Base-by-base conservation (phyloP, 176 grass and related monocot species). In the Carex cristatella region DNA sequence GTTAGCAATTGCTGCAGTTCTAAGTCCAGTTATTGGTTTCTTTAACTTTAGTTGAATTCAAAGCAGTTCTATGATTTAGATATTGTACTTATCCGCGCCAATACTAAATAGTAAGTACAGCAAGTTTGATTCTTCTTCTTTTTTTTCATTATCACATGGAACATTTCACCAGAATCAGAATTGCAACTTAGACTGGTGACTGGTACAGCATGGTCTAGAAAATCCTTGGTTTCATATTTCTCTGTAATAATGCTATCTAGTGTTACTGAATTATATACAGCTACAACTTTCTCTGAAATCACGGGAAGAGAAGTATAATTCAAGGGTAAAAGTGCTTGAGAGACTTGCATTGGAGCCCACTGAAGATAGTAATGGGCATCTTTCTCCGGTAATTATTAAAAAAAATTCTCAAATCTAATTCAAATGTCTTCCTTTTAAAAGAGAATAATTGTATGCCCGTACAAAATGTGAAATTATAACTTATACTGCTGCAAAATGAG, bases 271-370 rank as follows among this genome's bases (percentile, higher is more conserved):
- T 56, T 85, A 3, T 54, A 38, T 42, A 35, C 79, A 89, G 87
- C 82, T 85, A 81, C 84, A 85, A 80, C 84, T 85, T 81, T 61
- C 79, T 31, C 71, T 81, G 6, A 89, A 85, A 85, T 31, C 53
- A 5, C 74, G 75, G 16, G 87, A 89, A 89, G 83, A 89, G 12
- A 85, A 85, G 75, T 85, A 81, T 56, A 79, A 85, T 46, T 84
- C 83, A 54, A 89, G 87, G 65, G 71, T 85, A 69, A 84, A 80
- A 82, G 83, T 82, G 19, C 82, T 80, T 38, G 83, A 85, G 68
- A 73, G 71, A 54, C 54, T 85, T 64, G 83, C 83, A 81, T 54
- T 55, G 66, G 37, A 70, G 16, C 56, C 83, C 30, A 56, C 12
- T 3, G 87, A 89, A 81, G 87, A 85, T 83, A 23, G 42, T 19